These are phyloP conservation scores for Acrocalymma vagum DNA, from an alignment of 2,329 filamentous ascomycete genomes.

Conservation along the genomic window DNA sequence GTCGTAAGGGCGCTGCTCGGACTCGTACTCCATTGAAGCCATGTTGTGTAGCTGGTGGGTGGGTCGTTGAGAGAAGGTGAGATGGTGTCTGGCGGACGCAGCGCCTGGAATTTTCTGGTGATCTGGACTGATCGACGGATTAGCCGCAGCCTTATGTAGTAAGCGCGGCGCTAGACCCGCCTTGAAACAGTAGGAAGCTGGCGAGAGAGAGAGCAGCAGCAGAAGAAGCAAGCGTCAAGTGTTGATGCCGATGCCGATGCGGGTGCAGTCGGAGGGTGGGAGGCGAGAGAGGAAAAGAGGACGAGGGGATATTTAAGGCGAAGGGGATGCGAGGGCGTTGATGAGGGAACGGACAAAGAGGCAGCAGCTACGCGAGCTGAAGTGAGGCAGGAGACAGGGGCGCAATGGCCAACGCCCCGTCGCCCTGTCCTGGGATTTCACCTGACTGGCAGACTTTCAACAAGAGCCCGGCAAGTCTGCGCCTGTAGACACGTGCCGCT, in stretches of 20 bases:
- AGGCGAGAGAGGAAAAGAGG: constrained; percentile 3
- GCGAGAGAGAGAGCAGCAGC: constrained; percentile 5
- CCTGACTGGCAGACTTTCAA: no score
- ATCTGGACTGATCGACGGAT: constrained; percentile 41
- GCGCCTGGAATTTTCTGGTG: constrained; percentile 39
- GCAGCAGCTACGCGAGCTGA: constrained; percentile 10
- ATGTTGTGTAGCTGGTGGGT: constrained; percentile 40
- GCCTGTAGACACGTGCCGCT: no score
- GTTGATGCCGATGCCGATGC: no score
- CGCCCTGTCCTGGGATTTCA: no score
- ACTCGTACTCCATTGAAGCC: constrained; percentile 70
- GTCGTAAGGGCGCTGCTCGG: constrained; percentile 71
- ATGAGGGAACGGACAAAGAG: constrained; percentile 8
- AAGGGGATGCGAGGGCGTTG: neutral
- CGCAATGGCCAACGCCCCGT: constrained; percentile 12
- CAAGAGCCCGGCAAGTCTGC: no score
- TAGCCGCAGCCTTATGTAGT: constrained; percentile 37
- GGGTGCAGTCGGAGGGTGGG: constrained; percentile 9
- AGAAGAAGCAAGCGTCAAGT: neutral
- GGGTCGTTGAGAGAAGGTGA: constrained; percentile 25
- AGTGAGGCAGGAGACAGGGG: constrained; percentile 26
- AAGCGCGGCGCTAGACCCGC: constrained; percentile 35
- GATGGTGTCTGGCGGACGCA: constrained; percentile 28
- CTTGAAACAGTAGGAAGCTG: constrained; percentile 24
- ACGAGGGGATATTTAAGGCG: constrained; percentile 9